Conservation (phyloP, 164 flowering plant genomes). For the Aristolochia fimbriata region DNA sequence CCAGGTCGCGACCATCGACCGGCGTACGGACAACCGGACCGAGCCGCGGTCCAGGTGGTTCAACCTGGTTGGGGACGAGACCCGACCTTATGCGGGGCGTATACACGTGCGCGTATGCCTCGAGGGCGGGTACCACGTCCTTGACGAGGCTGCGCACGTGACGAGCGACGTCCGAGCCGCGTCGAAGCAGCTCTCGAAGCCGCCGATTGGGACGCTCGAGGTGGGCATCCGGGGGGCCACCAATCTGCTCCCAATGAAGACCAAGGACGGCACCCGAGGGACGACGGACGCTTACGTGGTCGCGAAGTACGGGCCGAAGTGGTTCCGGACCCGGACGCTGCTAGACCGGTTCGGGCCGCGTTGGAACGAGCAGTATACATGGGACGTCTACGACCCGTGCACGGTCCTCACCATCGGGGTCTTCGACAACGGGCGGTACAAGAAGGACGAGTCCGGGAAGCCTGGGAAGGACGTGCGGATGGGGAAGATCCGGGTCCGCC, state of each 20-base stretch:
- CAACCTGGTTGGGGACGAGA: conserved; percentile 45
- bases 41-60: conserved; percentile 75
- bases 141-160: conserved; percentile 86
- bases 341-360: conserved; percentile 78
- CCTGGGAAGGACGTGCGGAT: conserved; percentile 47
- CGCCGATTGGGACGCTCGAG: conserved; percentile 79
- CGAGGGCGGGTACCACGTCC: conserved; percentile 97
- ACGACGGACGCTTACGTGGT: conserved; percentile 92
- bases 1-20: conserved; percentile 52
- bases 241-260: conserved; percentile 74
- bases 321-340: conserved; percentile 92
- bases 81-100: conserved; percentile 54
- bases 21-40: conserved; percentile 41
- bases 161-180: conserved; percentile 80
- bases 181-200: conserved; percentile 62
- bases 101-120: conserved; percentile 66
- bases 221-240: conserved; percentile 83
- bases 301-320: conserved; percentile 88
- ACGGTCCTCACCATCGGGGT: conserved; percentile 87
- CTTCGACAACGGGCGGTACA: conserved; percentile 75
- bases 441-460: conserved; percentile 30
- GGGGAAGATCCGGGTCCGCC: conserved; percentile 73
- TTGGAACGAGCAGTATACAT: conserved; percentile 94
- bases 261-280: conserved; percentile 77
- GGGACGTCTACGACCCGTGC: conserved; percentile 94